A percentile compares a stretch with the other conserved stretches of the same genome.
phyloP scores from a whole-genome alignment of 192 early-diverging fungal species.

The Coemansia sp. region DNA sequence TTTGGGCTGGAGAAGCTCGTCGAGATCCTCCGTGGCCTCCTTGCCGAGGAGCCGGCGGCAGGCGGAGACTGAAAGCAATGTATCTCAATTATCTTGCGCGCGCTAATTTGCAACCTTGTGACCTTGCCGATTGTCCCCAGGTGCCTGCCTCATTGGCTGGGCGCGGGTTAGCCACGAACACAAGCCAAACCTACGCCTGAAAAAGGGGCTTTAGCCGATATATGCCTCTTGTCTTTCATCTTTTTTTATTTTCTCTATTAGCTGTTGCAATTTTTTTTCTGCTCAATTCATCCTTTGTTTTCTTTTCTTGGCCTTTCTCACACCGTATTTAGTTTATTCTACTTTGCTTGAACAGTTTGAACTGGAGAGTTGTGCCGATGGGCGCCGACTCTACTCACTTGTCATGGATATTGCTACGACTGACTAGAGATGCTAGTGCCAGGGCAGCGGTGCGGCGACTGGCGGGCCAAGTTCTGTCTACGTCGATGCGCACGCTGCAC shows the following conservation, averaged over 20 bases:
- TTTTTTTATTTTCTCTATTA: neutral
- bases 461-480: slow-evolving; percentile 1
- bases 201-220: neutral
- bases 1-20: slow-evolving; percentile 64
- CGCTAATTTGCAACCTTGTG: neutral
- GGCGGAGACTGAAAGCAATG: neutral
- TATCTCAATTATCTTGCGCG: neutral
- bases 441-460: slow-evolving; percentile 18
- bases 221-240: neutral
- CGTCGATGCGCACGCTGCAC: slow-evolving; percentile 1
- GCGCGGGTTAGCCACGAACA: neutral
- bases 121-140: neutral
- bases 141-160: neutral
- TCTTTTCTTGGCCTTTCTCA: neutral
- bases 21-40: slow-evolving; percentile 52
- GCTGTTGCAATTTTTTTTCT: neutral
- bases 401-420: slow-evolving; percentile 28
- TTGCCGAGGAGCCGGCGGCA: neutral
- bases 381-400: slow-evolving; percentile 45
- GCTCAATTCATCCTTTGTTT: neutral
- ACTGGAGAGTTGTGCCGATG: slow-evolving; percentile 15
- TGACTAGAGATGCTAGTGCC: slow-evolving; percentile 23
- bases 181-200: neutral
- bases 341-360: neutral
- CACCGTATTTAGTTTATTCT: neutral